A percentile compares a stretch with the other conserved stretches of the same genome.
Evolutionary conservation across 176 grass and related monocot genomes (phyloP).

Genomic region (Aegilops tauschii): DNA sequence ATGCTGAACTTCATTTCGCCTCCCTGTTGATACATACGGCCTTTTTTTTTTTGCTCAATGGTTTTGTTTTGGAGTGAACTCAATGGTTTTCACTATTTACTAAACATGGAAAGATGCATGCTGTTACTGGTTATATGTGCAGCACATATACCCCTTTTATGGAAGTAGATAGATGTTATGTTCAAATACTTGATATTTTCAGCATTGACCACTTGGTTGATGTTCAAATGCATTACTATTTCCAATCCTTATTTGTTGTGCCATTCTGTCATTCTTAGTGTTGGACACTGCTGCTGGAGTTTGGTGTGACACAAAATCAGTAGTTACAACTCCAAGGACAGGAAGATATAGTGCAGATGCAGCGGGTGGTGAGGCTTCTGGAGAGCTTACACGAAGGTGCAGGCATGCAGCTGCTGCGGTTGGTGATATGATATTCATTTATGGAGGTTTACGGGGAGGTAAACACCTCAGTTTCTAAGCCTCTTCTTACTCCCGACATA

Average conservation of each 20-base stretch:
- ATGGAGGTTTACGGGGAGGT: conserved; percentile 98
- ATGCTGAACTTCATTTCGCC: neutral
- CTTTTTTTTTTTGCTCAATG: neutral
- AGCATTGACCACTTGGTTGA: neutral
- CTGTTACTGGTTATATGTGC: conserved; percentile 5
- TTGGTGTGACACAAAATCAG: conserved; percentile 96
- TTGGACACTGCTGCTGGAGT: conserved; percentile 97
- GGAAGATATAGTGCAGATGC: conserved; percentile 94
- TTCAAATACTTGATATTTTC: conserved; percentile 14
- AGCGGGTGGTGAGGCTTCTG: conserved; percentile 81
- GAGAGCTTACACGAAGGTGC: conserved; percentile 85
- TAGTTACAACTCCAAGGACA: conserved; percentile 93
- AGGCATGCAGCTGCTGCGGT: conserved; percentile 97
- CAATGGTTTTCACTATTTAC: neutral
- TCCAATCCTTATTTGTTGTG: conserved; percentile 13
- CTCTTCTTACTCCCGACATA: neutral
- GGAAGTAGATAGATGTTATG: neutral
- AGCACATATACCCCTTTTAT: conserved; percentile 4
- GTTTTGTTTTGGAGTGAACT: neutral
- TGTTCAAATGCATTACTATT: neutral
- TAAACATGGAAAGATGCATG: neutral
- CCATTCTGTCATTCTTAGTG: conserved; percentile 53
- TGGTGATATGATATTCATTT: conserved; percentile 96
- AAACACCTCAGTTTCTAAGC: conserved; percentile 27
- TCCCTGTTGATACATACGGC: neutral